Evolutionary conservation across 2,329 filamentous ascomycete species (phyloP).

Genomic region (Aspergillus sp.): DNA sequence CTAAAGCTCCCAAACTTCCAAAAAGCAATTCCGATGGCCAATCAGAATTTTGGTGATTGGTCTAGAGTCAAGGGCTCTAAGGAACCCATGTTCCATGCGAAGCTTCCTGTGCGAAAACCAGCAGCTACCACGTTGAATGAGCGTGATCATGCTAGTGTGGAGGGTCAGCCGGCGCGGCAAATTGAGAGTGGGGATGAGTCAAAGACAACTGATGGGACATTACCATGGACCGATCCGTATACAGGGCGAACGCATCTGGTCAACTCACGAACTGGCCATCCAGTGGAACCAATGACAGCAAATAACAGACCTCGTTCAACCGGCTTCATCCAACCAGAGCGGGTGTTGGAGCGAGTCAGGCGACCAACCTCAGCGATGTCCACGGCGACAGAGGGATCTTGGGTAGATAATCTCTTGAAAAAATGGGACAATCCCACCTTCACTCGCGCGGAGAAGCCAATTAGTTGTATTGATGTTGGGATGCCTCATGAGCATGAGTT

Average conservation of each 20-base stretch:
- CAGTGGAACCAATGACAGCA: constrained; percentile 8
- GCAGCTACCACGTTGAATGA: not conserved
- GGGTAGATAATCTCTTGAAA: constrained; percentile 54
- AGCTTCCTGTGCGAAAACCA: not conserved
- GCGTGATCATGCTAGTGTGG: not conserved
- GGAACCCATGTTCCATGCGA: constrained; percentile 1
- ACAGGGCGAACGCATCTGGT: constrained; percentile 36
- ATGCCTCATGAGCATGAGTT: constrained; percentile 7
- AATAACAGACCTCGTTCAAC: constrained; percentile 11
- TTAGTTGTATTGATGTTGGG: constrained; percentile 30
- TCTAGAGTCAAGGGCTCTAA: constrained; percentile 35
- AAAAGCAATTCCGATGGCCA: constrained; percentile 7
- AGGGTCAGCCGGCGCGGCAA: not conserved
- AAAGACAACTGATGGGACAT: constrained; percentile 10
- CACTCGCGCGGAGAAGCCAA: constrained; percentile 38
- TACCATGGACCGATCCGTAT: constrained; percentile 53
- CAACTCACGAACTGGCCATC: constrained; percentile 30
- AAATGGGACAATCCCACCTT: constrained; percentile 74
- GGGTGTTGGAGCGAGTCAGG: constrained; percentile 2
- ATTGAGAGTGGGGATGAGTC: not conserved
- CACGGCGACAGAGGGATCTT: constrained; percentile 28
- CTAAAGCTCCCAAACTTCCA: constrained; percentile 25
- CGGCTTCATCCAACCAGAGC: constrained; percentile 6
- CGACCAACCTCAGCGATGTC: constrained; percentile 13
- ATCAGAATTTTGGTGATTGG: constrained; percentile 29